A percentile compares a stretch with the other conserved stretches of the same genome.
These are phyloP conservation scores for Claviceps citrina DNA, from an alignment of 2,329 filamentous ascomycete genomes.

Conservation along the genomic window DNA sequence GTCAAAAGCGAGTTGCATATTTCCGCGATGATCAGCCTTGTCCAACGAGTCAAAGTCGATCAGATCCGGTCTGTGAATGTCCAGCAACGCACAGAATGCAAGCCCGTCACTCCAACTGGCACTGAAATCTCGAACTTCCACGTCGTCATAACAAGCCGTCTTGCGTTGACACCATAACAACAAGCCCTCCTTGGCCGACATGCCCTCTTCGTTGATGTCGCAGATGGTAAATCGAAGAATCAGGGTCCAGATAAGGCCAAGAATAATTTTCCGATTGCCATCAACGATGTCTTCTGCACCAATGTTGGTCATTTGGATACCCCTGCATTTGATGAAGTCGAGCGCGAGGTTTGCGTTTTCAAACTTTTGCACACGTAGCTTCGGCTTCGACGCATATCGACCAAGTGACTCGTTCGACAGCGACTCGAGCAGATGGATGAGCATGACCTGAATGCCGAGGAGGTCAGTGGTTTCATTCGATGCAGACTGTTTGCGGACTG, in stretches of 20 bases:
- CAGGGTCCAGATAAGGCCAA: conserved; percentile 94
- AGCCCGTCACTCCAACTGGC: conserved; percentile 93
- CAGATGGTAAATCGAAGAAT: conserved; percentile 97
- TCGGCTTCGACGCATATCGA: conserved; percentile 90
- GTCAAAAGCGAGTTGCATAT: conserved; percentile 97
- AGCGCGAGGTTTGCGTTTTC: conserved; percentile 96
- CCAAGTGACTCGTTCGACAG: conserved; percentile 88
- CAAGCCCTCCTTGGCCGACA: conserved; percentile 93
- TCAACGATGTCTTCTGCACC: conserved; percentile 97
- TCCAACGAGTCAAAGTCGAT: conserved; percentile 94
- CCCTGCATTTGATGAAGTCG: conserved; percentile 77
- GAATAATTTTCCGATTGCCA: conserved; percentile 91
- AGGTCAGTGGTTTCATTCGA: conserved; percentile 3
- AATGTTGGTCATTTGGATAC: conserved; percentile 97
- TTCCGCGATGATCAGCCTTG: conserved; percentile 84
- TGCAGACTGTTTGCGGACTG: no score
- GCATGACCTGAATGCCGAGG: conserved; percentile 49
- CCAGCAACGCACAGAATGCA: conserved; percentile 87
- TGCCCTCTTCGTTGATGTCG: conserved; percentile 94
- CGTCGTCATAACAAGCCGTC: conserved; percentile 94
- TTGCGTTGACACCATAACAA: conserved; percentile 96
- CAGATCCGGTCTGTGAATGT: conserved; percentile 91
- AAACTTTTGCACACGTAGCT: conserved; percentile 89
- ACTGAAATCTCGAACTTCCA: conserved; percentile 90
- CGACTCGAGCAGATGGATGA: conserved; percentile 94